These are phyloP conservation scores for Suillus bovinus DNA, from an alignment of 768 basidiomycete species.

Conservation along the genomic window DNA sequence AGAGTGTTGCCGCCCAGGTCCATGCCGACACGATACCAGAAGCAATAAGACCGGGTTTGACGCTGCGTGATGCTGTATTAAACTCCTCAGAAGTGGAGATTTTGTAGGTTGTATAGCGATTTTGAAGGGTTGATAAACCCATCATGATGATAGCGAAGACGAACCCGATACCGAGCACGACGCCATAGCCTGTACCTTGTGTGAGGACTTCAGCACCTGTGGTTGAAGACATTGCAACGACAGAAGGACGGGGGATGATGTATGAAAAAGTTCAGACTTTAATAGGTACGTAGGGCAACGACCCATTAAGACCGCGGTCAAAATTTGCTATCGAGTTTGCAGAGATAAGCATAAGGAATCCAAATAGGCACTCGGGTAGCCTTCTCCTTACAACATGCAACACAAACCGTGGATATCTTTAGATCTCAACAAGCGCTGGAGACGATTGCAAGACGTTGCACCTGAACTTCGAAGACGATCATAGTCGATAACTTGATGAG, in stretches of 20 bases:
- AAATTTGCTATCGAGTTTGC: background rate
- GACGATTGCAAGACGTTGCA: background rate
- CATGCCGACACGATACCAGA: conserved; percentile 28
- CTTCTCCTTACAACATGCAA: background rate
- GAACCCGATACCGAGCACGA: conserved; percentile 31
- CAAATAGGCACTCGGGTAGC: background rate
- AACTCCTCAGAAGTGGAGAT: conserved; percentile 29
- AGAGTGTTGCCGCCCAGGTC: conserved; percentile 33
- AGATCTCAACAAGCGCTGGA: conserved; percentile 7
- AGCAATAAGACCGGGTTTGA: conserved; percentile 20
- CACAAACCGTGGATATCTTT: conserved; percentile 12
- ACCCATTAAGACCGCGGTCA: background rate
- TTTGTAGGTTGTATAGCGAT: conserved; percentile 28
- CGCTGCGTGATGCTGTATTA: conserved; percentile 27
- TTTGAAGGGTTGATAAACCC: conserved; percentile 27
- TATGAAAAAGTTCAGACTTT: background rate
- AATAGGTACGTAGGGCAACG: background rate
- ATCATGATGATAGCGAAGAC: conserved; percentile 31
- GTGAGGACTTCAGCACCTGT: conserved; percentile 20
- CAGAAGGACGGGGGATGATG: conserved; percentile 1
- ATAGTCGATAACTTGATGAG: background rate
- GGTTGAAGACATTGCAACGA: conserved; percentile 13
- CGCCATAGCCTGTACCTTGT: conserved; percentile 30
- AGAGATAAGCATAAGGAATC: conserved; percentile 19
- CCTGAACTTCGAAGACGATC: background rate